phyloP scores from a whole-genome alignment of 2,329 filamentous ascomycete genomes.

The Cryphonectria parasitica region DNA sequence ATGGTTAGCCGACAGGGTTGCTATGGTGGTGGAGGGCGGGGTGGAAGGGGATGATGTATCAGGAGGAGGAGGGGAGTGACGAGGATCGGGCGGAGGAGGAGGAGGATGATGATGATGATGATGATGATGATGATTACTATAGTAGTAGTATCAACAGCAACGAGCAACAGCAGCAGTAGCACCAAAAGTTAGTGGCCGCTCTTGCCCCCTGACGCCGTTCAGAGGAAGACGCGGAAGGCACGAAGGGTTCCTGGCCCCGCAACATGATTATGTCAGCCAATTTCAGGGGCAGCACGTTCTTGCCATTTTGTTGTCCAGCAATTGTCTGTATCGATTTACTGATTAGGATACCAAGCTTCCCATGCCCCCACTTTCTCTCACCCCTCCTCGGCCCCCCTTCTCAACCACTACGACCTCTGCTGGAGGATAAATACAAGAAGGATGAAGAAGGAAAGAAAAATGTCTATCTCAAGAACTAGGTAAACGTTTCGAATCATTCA shows the following conservation, averaged over 20 bases:
- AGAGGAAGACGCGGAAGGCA: background rate
- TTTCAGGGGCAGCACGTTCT: background rate
- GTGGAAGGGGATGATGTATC: background rate
- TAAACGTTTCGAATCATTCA: background rate
- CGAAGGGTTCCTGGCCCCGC: background rate
- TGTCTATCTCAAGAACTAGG: background rate
- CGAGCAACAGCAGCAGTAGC: background rate
- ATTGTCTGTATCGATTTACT: background rate
- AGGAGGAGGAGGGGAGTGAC: background rate
- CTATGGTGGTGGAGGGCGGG: background rate
- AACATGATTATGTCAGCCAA: background rate
- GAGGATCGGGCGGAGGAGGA: background rate
- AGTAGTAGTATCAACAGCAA: no score
- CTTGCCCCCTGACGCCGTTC: background rate
- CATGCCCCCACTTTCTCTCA: background rate
- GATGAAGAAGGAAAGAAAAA: background rate
- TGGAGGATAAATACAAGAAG: background rate
- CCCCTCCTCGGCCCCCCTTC: no score
- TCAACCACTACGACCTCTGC: no score
- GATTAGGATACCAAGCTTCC: background rate
- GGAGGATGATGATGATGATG: background rate
- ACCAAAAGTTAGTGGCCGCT: background rate
- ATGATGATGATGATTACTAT: background rate
- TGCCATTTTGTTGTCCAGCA: background rate
- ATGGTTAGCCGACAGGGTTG: conserved; percentile 52